Conservation (phyloP, 164 flowering plant genomes). For the Annona cherimola region DNA sequence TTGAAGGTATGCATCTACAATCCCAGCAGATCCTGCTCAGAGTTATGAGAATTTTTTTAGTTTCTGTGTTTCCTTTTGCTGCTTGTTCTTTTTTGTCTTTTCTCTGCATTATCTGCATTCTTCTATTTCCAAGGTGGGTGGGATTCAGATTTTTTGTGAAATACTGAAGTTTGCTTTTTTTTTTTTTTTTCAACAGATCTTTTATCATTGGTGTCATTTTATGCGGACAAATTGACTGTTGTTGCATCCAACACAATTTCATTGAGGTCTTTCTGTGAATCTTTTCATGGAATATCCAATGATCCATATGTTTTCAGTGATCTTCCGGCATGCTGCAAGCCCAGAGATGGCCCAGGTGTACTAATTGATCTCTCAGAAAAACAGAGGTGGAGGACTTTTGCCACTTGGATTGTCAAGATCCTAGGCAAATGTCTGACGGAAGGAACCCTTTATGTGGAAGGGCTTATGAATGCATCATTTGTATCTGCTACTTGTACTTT, state of each 20-base stretch:
- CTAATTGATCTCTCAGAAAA: conserved; percentile 54
- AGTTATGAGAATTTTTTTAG: not conserved
- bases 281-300: conserved; percentile 44
- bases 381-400: conserved; percentile 74
- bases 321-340: conserved; percentile 55
- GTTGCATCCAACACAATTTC: conserved; percentile 33
- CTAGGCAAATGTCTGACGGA: conserved; percentile 78
- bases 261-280: conserved; percentile 60
- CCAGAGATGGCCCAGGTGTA: conserved; percentile 64
- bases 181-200: conserved; percentile 50
- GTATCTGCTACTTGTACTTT: conserved; percentile 61
- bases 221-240: conserved; percentile 24
- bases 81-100: not conserved
- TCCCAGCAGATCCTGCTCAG: not conserved
- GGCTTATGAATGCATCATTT: conserved; percentile 55
- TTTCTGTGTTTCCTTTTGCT: not conserved
- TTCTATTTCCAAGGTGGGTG: not conserved
- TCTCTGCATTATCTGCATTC: not conserved
- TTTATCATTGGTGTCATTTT: conserved; percentile 44
- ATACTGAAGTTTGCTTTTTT: not conserved
- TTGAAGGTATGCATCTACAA: conserved; percentile 53
- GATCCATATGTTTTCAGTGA: conserved; percentile 49
- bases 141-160: not conserved
- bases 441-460: conserved; percentile 86
- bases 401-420: conserved; percentile 75